phyloP scores from a whole-genome alignment of 805 yeast genomes.

The Lachancea sp. region DNA sequence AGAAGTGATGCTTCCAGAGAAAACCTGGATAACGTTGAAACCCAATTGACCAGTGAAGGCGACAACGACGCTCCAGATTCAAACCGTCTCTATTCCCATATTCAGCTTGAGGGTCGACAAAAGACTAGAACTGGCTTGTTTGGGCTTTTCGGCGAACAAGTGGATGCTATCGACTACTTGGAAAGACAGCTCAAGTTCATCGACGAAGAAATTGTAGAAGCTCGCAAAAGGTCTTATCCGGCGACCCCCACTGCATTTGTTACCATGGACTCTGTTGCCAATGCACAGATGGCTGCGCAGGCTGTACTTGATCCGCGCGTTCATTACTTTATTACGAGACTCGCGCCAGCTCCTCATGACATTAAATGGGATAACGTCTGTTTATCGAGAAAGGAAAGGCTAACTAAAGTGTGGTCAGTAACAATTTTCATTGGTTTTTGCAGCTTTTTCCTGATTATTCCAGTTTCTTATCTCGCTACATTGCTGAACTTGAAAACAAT shows the following conservation, averaged over 20 bases:
- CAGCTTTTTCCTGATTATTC: conserved; percentile 69
- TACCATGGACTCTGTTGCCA: conserved; percentile 91
- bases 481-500: conserved; percentile 75
- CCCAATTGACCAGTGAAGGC: not conserved
- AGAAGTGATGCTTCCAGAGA: conserved; percentile 9
- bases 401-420: conserved; percentile 42
- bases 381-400: conserved; percentile 65
- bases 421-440: conserved; percentile 39
- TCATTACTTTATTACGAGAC: conserved; percentile 66
- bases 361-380: conserved; percentile 89
- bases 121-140: conserved; percentile 49
- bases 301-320: conserved; percentile 89
- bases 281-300: conserved; percentile 95
- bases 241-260: conserved; percentile 90
- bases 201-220: conserved; percentile 61
- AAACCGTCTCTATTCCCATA: conserved; percentile 22
- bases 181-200: conserved; percentile 60
- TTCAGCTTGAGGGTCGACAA: conserved; percentile 48
- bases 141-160: conserved; percentile 59
- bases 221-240: conserved; percentile 62
- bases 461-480: conserved; percentile 80
- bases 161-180: conserved; percentile 77
- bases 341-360: conserved; percentile 96
- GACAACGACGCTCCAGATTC: conserved; percentile 11
- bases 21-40: conserved; percentile 2